phyloP scores from a whole-genome alignment of 2,329 filamentous ascomycete species.

The Diaporthe nobilis region DNA sequence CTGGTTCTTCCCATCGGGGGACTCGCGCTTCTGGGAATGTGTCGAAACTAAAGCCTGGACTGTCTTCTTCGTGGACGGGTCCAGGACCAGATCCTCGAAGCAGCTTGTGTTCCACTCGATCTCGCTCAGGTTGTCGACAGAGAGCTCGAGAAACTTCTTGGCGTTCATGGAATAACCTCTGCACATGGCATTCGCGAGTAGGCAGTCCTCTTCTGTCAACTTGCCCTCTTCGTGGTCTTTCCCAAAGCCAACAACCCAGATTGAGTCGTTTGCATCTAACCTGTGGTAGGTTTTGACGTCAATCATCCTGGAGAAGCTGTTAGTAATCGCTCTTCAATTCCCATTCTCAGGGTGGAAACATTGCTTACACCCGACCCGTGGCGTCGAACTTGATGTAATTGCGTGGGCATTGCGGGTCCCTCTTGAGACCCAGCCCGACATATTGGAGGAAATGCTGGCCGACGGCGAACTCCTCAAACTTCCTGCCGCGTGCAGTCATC shows the following conservation, averaged over 20 bases:
- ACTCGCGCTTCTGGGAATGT: conserved; percentile 40
- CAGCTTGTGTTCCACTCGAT: conserved; percentile 49
- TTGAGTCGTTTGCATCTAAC: conserved; percentile 47
- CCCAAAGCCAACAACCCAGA: conserved; percentile 44
- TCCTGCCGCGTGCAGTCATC: conserved; percentile 51
- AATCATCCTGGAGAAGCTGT: conserved; percentile 47
- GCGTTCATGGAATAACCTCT: conserved; percentile 51
- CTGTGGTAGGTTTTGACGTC: conserved; percentile 53
- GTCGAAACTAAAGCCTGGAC: conserved; percentile 50
- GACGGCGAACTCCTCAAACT: conserved; percentile 49
- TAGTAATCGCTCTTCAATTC: background rate
- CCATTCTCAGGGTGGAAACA: background rate
- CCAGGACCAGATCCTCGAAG: conserved; percentile 51
- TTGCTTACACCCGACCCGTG: conserved; percentile 47
- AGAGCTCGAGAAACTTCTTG: conserved; percentile 51
- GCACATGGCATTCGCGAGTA: conserved; percentile 47
- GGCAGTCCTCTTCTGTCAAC: conserved; percentile 48
- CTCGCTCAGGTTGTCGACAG: conserved; percentile 44
- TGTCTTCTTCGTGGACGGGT: conserved; percentile 48
- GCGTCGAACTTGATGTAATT: conserved; percentile 46
- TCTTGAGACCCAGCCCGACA: conserved; percentile 48
- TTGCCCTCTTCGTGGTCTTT: conserved; percentile 43
- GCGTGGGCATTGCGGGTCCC: conserved; percentile 23
- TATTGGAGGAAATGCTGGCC: conserved; percentile 54
- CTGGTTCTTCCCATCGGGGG: background rate